Evolutionary conservation across 2,329 filamentous ascomycete genomes (phyloP).

Genomic region (Botrytis pseudocinerea): DNA sequence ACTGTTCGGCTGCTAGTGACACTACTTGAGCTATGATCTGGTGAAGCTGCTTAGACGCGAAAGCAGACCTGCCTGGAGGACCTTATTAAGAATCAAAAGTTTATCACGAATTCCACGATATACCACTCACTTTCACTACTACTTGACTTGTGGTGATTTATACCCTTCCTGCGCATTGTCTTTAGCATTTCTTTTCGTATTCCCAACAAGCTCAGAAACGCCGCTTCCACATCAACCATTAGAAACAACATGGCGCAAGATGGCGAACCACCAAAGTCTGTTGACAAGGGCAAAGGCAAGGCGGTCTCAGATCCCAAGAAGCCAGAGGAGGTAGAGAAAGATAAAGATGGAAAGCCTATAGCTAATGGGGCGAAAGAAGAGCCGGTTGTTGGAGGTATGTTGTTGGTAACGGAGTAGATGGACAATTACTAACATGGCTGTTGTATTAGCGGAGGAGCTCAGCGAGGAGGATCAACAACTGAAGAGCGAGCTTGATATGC

Average conservation of each 20-base stretch:
- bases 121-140: slow-evolving; percentile 23
- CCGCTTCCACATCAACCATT: slow-evolving; percentile 24
- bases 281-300: slow-evolving; percentile 97
- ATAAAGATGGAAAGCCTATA: slow-evolving; percentile 69
- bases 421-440: slow-evolving; percentile 40
- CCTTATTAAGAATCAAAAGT: slow-evolving; percentile 32
- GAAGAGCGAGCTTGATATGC: slow-evolving; percentile 96
- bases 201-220: slow-evolving; percentile 13
- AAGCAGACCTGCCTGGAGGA: slow-evolving; percentile 25
- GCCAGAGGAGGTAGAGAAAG: slow-evolving; percentile 57
- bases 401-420: slow-evolving; percentile 26
- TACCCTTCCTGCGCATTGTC: slow-evolving; percentile 17
- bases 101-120: slow-evolving; percentile 39
- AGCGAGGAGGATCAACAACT: slow-evolving; percentile 98
- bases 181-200: slow-evolving; percentile 17
- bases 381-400: slow-evolving; percentile 48
- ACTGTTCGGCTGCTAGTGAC: slow-evolving; percentile 18
- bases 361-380: slow-evolving; percentile 76
- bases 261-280: slow-evolving; percentile 78
- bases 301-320: slow-evolving; percentile 65
- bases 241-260: slow-evolving; percentile 81
- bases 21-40: slow-evolving; percentile 24
- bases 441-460: slow-evolving; percentile 72
- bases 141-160: slow-evolving; percentile 16
- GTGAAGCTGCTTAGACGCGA: slow-evolving; percentile 26